Evolutionary conservation across 495 filamentous ascomycete genomes (phyloP).

Genomic region (Pseudomonodictys pantanalensis): DNA sequence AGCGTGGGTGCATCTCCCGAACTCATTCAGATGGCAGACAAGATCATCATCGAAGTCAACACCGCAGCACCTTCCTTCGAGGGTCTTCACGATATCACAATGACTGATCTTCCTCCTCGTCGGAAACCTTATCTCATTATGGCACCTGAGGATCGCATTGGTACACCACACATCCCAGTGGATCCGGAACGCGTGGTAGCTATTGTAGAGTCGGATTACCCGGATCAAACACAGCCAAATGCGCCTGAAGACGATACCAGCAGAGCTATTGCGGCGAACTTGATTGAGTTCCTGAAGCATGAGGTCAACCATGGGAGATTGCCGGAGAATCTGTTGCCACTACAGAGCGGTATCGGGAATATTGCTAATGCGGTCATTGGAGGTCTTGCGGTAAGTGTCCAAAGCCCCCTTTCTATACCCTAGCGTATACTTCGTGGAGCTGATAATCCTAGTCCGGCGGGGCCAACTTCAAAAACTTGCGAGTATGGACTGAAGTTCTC

Average conservation of each 20-base stretch:
- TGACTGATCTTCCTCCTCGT: slow-evolving; percentile 75
- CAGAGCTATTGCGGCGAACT: slow-evolving; percentile 68
- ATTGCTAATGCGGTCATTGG: slow-evolving; percentile 92
- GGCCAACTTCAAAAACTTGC: slow-evolving; percentile 82
- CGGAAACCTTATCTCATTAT: slow-evolving; percentile 88
- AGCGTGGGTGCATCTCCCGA: slow-evolving; percentile 85
- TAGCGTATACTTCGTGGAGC: too few relatives aligned
- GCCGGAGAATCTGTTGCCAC: slow-evolving; percentile 72
- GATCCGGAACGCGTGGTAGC: slow-evolving; percentile 87
- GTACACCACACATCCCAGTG: slow-evolving; percentile 78
- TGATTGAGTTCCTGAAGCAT: slow-evolving; percentile 84
- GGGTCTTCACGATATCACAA: slow-evolving; percentile 87
- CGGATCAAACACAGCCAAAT: slow-evolving; percentile 77
- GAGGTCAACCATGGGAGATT: slow-evolving; percentile 75
- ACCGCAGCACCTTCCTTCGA: slow-evolving; percentile 81
- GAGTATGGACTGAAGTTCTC: slow-evolving; percentile 91
- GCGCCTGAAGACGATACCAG: slow-evolving; percentile 70
- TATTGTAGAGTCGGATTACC: slow-evolving; percentile 80
- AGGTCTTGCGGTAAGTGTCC: slow-evolving; percentile 58
- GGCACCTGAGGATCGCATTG: slow-evolving; percentile 74
- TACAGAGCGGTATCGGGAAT: slow-evolving; percentile 90
- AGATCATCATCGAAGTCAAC: slow-evolving; percentile 94
- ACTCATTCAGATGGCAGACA: slow-evolving; percentile 83
- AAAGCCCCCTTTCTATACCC: too few relatives aligned
- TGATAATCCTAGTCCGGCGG: slow-evolving; percentile 45